A percentile compares a stretch with the other conserved stretches of the same genome.
Conservation (phyloP, 345 rosid genomes). For the Nephelium lappaceum region DNA sequence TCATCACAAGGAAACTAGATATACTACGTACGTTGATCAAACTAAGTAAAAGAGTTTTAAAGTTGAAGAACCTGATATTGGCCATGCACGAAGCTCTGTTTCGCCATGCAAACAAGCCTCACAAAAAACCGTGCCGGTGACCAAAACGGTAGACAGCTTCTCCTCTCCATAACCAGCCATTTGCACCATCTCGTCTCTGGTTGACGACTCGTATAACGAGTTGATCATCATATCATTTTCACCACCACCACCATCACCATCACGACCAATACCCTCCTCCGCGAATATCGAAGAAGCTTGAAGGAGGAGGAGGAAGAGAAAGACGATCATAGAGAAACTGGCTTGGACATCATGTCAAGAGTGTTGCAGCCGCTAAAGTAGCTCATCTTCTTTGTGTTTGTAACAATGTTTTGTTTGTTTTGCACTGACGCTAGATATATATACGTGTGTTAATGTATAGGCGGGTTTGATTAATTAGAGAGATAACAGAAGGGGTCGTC, state of each 20-base stretch:
- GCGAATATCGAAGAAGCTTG: slow-evolving; percentile 18
- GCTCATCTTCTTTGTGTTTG: slow-evolving; percentile 52
- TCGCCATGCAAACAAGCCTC: slow-evolving; percentile 33
- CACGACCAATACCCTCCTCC: not conserved
- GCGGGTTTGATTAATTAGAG: not conserved
- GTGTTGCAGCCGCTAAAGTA: slow-evolving; percentile 29
- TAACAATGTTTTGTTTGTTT: not conserved
- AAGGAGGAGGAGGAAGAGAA: slow-evolving; percentile 8
- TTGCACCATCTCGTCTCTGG: slow-evolving; percentile 58
- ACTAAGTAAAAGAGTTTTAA: too few species aligned
- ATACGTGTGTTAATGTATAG: not conserved
- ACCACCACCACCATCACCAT: not conserved
- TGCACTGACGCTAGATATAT: not conserved
- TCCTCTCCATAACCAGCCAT: slow-evolving; percentile 74
- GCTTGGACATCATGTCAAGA: slow-evolving; percentile 4
- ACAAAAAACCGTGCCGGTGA: slow-evolving; percentile 53
- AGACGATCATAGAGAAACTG: slow-evolving; percentile 7
- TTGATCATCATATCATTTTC: not conserved
- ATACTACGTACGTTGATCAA: too few species aligned
- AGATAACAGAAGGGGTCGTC: not conserved
- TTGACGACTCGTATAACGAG: slow-evolving; percentile 21
- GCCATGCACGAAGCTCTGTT: slow-evolving; percentile 39
- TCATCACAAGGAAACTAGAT: too few species aligned
- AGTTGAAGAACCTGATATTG: slow-evolving; percentile 42
- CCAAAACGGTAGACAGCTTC: slow-evolving; percentile 60